phyloP scores from a whole-genome alignment of 2,329 filamentous ascomycete species.

The Tolypocladium amazonense region DNA sequence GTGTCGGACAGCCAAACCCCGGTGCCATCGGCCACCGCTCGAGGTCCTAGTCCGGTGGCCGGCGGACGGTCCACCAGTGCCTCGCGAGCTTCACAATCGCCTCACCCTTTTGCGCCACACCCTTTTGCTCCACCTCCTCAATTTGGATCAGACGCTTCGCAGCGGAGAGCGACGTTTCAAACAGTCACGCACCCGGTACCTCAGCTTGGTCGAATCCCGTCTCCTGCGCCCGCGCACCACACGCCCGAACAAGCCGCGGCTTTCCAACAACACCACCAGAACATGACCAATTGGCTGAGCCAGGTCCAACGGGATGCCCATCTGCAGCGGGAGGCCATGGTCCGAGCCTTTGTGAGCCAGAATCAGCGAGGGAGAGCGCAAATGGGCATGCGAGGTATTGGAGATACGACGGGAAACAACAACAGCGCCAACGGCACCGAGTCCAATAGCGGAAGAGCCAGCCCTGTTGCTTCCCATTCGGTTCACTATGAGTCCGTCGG shows the following conservation, averaged over 20 bases:
- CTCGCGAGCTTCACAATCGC: constrained; percentile 8
- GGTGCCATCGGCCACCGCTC: constrained; percentile 12
- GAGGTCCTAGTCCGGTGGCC: constrained; percentile 15
- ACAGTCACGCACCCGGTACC: constrained; percentile 14
- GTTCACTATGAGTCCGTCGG: constrained; percentile 21
- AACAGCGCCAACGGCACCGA: constrained; percentile 11
- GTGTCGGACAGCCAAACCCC: constrained; percentile 16
- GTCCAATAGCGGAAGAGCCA: constrained; percentile 13
- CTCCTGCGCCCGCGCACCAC: constrained; percentile 13
- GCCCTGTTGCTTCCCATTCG: constrained; percentile 13
- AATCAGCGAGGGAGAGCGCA: constrained; percentile 30
- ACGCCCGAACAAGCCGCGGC: constrained; percentile 17
- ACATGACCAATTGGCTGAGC: constrained; percentile 33
- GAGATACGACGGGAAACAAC: constrained; percentile 17
- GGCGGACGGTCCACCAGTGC: constrained; percentile 11
- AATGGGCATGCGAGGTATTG: constrained; percentile 28
- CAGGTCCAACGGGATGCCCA: constrained; percentile 25
- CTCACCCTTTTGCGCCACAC: constrained; percentile 2
- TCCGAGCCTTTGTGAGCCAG: constrained; percentile 29
- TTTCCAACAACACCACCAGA: constrained; percentile 29
- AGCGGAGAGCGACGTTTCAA: constrained; percentile 18
- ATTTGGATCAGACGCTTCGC: constrained; percentile 16
- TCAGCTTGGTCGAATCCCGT: constrained; percentile 18
- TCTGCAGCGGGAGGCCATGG: constrained; percentile 27
- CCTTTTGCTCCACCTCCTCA: constrained; percentile 2